Conservation (phyloP, 176 grass and related monocot genomes). For the Carex myosuroides region DNA sequence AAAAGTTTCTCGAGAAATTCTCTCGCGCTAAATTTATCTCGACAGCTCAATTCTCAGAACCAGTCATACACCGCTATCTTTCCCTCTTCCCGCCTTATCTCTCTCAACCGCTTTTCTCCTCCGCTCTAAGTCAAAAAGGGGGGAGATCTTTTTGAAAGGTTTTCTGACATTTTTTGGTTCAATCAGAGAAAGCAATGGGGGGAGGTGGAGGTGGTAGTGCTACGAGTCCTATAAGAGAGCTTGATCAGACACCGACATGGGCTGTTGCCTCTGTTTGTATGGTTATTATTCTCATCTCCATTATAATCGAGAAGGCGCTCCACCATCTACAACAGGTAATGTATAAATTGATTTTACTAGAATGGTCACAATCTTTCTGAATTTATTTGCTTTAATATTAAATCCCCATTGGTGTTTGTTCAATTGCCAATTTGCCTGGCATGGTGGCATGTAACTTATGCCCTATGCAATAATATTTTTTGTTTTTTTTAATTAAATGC, state of each 20-base stretch:
- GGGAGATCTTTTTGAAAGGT: constrained; percentile 7
- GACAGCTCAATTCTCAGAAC: constrained; percentile 9
- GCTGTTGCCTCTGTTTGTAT: constrained; percentile 58
- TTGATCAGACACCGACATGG: constrained; percentile 88
- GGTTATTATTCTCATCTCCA: constrained; percentile 61
- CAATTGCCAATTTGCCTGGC: not conserved
- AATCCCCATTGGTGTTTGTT: not conserved
- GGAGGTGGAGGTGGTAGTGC: constrained; percentile 4
- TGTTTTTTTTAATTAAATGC: too few species aligned
- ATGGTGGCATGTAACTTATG: not conserved
- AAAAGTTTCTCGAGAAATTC: not conserved
- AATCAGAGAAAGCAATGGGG: constrained; percentile 13
- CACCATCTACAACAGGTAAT: constrained; percentile 52
- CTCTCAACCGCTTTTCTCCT: not conserved
- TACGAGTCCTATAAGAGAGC: constrained; percentile 30
- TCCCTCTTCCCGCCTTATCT: constrained; percentile 3
- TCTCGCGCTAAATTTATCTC: constrained; percentile 9
- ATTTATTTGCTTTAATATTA: not conserved
- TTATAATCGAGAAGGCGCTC: constrained; percentile 65
- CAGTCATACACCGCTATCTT: not conserved
- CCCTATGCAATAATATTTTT: not conserved
- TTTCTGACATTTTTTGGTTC: constrained; percentile 12
- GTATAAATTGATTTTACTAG: not conserved
- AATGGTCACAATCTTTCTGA: not conserved
- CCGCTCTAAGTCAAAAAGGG: constrained; percentile 4